Percentiles rank a stretch among this genome's conserved stretches.
Evolutionary conservation across 1,284 basidiomycete species (phyloP).

Genomic region (Clitocybe nebularis): DNA sequence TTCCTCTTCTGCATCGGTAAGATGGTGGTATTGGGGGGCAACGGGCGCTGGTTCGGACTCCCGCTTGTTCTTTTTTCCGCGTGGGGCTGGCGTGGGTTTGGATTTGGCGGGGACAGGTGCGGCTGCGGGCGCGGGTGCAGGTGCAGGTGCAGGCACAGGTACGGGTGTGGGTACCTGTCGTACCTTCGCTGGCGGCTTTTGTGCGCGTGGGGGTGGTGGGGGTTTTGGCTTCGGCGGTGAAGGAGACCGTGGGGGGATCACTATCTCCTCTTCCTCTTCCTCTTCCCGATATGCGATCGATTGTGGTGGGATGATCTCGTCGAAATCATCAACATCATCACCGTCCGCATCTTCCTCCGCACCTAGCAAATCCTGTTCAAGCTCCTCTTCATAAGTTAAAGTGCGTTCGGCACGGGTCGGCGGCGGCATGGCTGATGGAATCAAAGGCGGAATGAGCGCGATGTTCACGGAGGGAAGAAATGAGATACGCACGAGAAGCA

Average conservation of each 20-base stretch:
- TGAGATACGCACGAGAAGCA: slow-evolving; percentile 39
- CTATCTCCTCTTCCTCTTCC: slow-evolving; percentile 38
- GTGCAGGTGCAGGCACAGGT: slow-evolving; percentile 13
- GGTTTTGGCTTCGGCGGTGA: slow-evolving; percentile 9
- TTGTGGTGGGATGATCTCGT: slow-evolving; percentile 30
- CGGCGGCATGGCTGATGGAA: slow-evolving; percentile 14
- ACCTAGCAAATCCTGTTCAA: slow-evolving; percentile 21
- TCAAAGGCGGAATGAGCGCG: background rate
- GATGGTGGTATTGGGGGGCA: slow-evolving; percentile 3
- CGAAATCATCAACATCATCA: slow-evolving; percentile 39
- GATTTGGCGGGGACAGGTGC: slow-evolving; percentile 13
- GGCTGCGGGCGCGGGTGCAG: background rate
- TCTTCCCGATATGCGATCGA: slow-evolving; percentile 27
- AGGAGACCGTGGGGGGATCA: slow-evolving; percentile 23
- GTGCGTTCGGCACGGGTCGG: slow-evolving; percentile 14
- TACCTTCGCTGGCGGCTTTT: slow-evolving; percentile 7
- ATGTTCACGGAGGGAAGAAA: background rate
- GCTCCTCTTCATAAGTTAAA: slow-evolving; percentile 19
- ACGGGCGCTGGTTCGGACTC: slow-evolving; percentile 14
- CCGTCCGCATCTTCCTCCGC: slow-evolving; percentile 39
- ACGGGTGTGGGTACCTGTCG: background rate
- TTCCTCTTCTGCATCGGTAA: slow-evolving; percentile 35
- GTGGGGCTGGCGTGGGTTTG: slow-evolving; percentile 15
- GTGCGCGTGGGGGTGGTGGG: slow-evolving; percentile 8
- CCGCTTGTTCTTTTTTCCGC: slow-evolving; percentile 22